Evolutionary conservation across 192 early-diverging fungal genomes (phyloP), one percentile per base, ranked within the genome.

Genomic region (Coemansia sp.): DNA sequence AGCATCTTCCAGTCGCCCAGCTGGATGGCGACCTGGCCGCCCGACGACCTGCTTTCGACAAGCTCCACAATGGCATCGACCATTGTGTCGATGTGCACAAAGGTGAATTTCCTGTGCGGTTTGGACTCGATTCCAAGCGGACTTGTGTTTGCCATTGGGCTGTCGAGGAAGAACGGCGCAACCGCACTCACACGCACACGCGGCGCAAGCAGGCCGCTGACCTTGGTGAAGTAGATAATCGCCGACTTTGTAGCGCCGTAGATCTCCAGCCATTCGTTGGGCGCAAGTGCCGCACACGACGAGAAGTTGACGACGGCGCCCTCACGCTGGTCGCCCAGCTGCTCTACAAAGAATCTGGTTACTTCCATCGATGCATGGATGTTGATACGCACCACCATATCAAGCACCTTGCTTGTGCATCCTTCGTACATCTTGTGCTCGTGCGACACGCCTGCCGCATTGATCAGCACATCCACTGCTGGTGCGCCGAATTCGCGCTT

Each of bases 401-500:
- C 51, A 15, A 68, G 66, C 1, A 51, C 52, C 21, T 67, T 54
- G 61, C 65, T 18, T 5, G 16, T 19, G 32, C 67, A 65, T 47
- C 61, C 63, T 5, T 22, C 56, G 54, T 70, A 76, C 21, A 66
- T 49, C 15, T 43, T 16, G 48, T 71, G 64, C 41, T 58, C 48
- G 32, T 47, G 46, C n/a, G 68, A 73, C 6, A 83, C 18, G 1
- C 67, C 81, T 5, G 77, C 81, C 48, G 78, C 78, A 64, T 83
- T 83, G 12, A 83, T 66, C 26, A 83, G 57, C 11, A 83, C 66
- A 32, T 83, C 73, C 26, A 83, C 63, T 4, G 32, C 32, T 3
- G 46, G 64, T 5, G 68, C 26, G 51, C 51, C 82, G 47, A 72
- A 83, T 12, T 56, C 62, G 0, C 45, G 21, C 8, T 54, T 15